A percentile compares a stretch with the other conserved stretches of the same genome.
phyloP scores from a whole-genome alignment of 2,329 filamentous ascomycete genomes.

The Calonectria multiphialidica region DNA sequence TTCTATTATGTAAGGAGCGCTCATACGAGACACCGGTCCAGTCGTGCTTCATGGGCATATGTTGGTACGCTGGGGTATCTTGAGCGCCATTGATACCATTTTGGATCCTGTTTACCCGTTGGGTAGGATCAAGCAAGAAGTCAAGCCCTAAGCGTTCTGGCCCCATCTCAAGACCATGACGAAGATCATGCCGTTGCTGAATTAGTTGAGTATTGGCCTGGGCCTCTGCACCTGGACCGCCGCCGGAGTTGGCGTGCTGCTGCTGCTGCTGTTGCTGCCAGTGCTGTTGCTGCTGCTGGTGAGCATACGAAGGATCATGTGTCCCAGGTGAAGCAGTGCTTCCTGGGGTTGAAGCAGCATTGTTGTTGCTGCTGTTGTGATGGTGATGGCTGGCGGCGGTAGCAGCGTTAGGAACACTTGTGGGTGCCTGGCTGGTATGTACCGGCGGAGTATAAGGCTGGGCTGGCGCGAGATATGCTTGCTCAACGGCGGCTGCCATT shows the following conservation, averaged over 20 bases:
- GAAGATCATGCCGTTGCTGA: conserved; percentile 63
- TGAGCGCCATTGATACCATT: conserved; percentile 62
- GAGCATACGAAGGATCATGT: conserved; percentile 32
- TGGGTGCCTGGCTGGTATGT: conserved; percentile 32
- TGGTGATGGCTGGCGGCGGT: not conserved
- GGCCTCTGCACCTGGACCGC: conserved; percentile 8
- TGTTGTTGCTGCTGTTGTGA: conserved; percentile 36
- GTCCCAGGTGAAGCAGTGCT: conserved; percentile 40
- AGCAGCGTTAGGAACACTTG: conserved; percentile 22
- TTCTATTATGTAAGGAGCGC: conserved; percentile 36
- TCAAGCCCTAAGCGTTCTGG: conserved; percentile 78
- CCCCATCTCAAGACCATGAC: conserved; percentile 70
- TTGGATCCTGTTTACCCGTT: conserved; percentile 65
- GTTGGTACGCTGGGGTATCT: conserved; percentile 57
- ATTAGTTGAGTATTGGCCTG: conserved; percentile 46
- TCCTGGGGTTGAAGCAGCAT: conserved; percentile 42
- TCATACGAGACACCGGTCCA: conserved; percentile 52
- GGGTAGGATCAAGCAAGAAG: conserved; percentile 75
- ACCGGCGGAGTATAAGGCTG: conserved; percentile 43
- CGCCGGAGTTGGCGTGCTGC: not conserved
- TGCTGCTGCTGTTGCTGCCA: conserved; percentile 27
- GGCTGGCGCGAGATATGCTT: conserved; percentile 49
- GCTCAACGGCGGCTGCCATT: conserved; percentile 41
- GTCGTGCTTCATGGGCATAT: conserved; percentile 65
- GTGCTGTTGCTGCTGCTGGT: conserved; percentile 32